Base-by-base conservation (phyloP, 306 rosid genomes). In the Acacia crassicarpa region DNA sequence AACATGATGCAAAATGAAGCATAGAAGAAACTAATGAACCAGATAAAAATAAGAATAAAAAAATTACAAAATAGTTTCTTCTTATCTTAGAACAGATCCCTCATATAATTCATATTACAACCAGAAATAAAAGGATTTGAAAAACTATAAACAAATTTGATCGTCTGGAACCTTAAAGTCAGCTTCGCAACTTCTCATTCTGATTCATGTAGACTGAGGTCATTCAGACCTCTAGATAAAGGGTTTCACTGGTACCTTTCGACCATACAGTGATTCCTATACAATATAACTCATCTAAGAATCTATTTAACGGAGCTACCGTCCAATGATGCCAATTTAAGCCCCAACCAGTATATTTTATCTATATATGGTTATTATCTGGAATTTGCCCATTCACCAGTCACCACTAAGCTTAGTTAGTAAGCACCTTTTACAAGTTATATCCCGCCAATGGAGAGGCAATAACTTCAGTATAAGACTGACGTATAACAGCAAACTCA, bases 1-100 rank as follows among this genome's bases (percentile, higher is more conserved):
- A 70, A 82, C 63, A 43, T 40, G 27, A 68, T 78, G 67, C 35
- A 2, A 44, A 61, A 43, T 69, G 74, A 54, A 70, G 80, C 41
- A 53, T 49, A 77, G 17, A 48, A 74, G 53, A 68, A 67, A 43
- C 58, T 22, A 35, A 75, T 72, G 74, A 41, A 65, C 67, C 30
- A 63, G 51, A 54, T 76, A 19, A 69, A 75, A 78, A 19, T 49
- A 73, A 19, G 62, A 8, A 56, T 40, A 16, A 67, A 58, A 17
- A 68, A 72, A 46, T 72, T 40, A 76, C 30, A 68, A 53, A 14
- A 32, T 17, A 51, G 22, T 62, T 69, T 46, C 15, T 51, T 23
- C 49, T 48, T 40, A 71, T 22, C 53, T 72, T 40, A 22, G 71
- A 80, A 81, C 67, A 46, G 43, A 54, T 43, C 38, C 38, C 77